Evolutionary conservation across 345 rosid genomes (phyloP), one percentile per base, ranked within the genome.

Genomic region (Anacardium occidentale): DNA sequence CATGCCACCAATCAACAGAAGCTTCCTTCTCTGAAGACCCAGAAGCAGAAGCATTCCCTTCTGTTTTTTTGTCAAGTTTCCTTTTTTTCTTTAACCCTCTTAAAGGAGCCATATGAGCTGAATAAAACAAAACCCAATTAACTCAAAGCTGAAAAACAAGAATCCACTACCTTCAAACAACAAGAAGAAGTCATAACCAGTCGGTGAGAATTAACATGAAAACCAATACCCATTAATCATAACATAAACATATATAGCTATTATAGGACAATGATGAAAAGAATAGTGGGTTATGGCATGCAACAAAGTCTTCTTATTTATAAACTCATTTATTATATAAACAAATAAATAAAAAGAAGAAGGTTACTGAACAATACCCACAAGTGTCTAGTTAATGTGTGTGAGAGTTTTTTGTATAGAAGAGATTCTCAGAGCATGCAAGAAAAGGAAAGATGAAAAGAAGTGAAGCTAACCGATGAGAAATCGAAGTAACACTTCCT

Each of bases 1-100:
- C 86, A 73, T 71, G 85, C 84, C 84, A 84, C 86, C 86, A 80
- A 82, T 82, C 86, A 52, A 65, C 57, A 71, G 87, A 73, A 48
- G 69, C 80, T 57, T 81, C 83, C 62, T 77, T 77, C 76, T 79
- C 79, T 10, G 84, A 52, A 54, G 80, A 80, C 83, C 79, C 83
- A 76, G 81, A 78, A 73, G 55, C 85, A 74, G 81, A 78, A 76
- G 67, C 84, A 72, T 71, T 75, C 22, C 72, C 85, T 64, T 72
- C 83, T 47, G 65, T 62, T 64, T 69, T 84, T 71, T 74, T 84
- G 70, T 78, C 84, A 10, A 74, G 45, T 75, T 75, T 77, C 66
- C 70, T 77, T 71, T 81, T 78, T 72, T 79, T 86, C 60, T 82
- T 86, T 48, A 63, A 58, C 50, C 83, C 83, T 81, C 81, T 81